Percentiles rank a stretch among this genome's conserved stretches.
Evolutionary conservation across 2,329 filamentous ascomycete species (phyloP).

Genomic region (Sporothrix sp.): DNA sequence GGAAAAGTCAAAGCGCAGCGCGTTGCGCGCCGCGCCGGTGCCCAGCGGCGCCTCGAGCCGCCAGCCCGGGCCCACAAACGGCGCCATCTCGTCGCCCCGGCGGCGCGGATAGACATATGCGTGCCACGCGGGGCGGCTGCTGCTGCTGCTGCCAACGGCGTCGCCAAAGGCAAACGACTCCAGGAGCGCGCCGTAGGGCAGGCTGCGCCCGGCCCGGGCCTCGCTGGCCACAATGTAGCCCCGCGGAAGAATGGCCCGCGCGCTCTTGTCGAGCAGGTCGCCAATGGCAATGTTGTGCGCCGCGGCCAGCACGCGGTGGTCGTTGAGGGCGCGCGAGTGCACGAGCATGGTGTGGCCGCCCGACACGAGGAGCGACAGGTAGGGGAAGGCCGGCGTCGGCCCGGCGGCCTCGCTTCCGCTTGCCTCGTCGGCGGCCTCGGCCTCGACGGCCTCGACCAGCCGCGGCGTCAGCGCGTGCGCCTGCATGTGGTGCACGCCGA

Average conservation of each 20-base stretch:
- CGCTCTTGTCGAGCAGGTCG: constrained; percentile 80
- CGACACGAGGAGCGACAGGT: constrained; percentile 79
- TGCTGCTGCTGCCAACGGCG: constrained; percentile 19
- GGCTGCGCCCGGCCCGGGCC: constrained; percentile 34
- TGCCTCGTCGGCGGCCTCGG: background rate
- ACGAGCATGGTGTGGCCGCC: constrained; percentile 88
- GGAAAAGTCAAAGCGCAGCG: constrained; percentile 63
- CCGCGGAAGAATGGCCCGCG: constrained; percentile 62
- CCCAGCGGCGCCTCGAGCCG: constrained; percentile 55
- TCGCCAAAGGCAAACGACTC: constrained; percentile 75
- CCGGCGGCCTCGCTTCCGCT: background rate
- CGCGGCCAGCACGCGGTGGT: constrained; percentile 64
- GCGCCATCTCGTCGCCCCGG: constrained; percentile 48
- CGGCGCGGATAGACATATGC: constrained; percentile 48
- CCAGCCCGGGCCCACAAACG: constrained; percentile 43
- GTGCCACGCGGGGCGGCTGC: constrained; percentile 29
- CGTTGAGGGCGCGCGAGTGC: constrained; percentile 55
- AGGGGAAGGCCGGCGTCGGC: constrained; percentile 53
- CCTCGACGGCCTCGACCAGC: constrained; percentile 48
- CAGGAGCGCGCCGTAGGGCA: constrained; percentile 73
- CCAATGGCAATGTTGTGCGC: constrained; percentile 80
- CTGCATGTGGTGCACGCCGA: constrained; percentile 95
- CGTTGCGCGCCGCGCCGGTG: constrained; percentile 33
- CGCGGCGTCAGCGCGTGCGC: constrained; percentile 85
- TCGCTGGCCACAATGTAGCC: constrained; percentile 38